phyloP scores from a whole-genome alignment of 1,284 basidiomycete genomes.

The Cryptococcus maquisensis region DNA sequence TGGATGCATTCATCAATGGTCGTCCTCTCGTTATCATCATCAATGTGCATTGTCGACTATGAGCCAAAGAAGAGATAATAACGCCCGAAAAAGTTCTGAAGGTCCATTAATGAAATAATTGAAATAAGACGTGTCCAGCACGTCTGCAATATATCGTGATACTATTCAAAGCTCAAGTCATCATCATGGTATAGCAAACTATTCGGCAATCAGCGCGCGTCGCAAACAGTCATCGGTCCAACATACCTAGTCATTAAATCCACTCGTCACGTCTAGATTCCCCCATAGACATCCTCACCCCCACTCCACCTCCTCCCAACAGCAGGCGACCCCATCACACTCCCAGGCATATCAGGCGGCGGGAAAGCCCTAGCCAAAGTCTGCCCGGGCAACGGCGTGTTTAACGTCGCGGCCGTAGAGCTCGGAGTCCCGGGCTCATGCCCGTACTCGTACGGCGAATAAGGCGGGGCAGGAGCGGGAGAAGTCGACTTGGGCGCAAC shows the following conservation, averaged over 20 bases:
- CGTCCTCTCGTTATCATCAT: too few relatives aligned
- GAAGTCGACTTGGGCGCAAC: neutral
- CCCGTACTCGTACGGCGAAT: constrained; percentile 7
- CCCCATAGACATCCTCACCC: constrained; percentile 42
- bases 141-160: too few relatives aligned
- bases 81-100: neutral
- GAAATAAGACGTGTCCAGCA: too few relatives aligned
- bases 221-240: too few relatives aligned
- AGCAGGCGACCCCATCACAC: constrained; percentile 24
- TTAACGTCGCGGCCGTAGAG: constrained; percentile 6
- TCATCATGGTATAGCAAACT: too few relatives aligned
- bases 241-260: too few relatives aligned
- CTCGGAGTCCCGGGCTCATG: constrained; percentile 7
- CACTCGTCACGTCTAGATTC: constrained; percentile 25
- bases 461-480: constrained; percentile 19
- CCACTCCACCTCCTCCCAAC: constrained; percentile 16
- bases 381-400: too few relatives aligned
- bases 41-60: too few relatives aligned
- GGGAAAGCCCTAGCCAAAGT: constrained; percentile 14
- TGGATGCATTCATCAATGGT: too few relatives aligned
- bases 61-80: neutral
- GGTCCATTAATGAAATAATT: neutral
- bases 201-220: too few relatives aligned
- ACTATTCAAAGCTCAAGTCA: too few relatives aligned
- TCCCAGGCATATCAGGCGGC: constrained; percentile 30